Evolutionary conservation across 2,329 filamentous ascomycete genomes (phyloP).

Genomic region (Chrysoporthe puriensis): DNA sequence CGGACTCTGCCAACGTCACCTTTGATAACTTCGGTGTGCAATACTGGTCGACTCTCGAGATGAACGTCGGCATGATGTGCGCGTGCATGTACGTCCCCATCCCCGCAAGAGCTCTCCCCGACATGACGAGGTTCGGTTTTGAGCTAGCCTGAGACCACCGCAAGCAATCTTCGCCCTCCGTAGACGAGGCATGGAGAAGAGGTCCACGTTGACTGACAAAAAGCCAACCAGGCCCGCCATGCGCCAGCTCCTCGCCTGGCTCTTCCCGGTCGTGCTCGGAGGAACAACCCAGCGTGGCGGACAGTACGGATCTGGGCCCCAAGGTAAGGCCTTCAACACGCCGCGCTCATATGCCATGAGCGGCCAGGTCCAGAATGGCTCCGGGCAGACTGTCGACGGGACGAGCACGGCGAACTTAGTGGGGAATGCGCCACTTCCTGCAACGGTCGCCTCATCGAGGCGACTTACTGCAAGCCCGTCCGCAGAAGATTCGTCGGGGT

Average conservation of each 20-base stretch:
- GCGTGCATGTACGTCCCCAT: slow-evolving; percentile 37
- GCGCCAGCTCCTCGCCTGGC: slow-evolving; percentile 18
- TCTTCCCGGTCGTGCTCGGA: slow-evolving; percentile 14
- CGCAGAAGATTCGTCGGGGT: too few species aligned
- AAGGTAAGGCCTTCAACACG: not conserved
- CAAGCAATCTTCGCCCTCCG: not conserved
- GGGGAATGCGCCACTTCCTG: not conserved
- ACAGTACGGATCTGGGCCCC: not conserved
- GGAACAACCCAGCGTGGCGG: not conserved
- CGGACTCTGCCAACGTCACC: slow-evolving; percentile 37
- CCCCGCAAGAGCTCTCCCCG: not conserved
- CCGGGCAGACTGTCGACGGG: not conserved
- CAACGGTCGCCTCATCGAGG: not conserved
- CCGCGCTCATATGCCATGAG: not conserved
- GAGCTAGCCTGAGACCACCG: not conserved
- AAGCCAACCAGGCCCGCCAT: slow-evolving; percentile 14
- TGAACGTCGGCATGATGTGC: slow-evolving; percentile 41
- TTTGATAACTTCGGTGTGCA: slow-evolving; percentile 37
- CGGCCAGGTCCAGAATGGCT: not conserved
- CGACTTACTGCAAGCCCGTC: not conserved
- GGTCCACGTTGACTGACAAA: not conserved
- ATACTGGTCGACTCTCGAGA: slow-evolving; percentile 41
- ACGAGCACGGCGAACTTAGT: not conserved
- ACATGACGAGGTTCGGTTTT: not conserved
- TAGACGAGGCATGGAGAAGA: not conserved